Base-by-base conservation (phyloP, 75 land plant genomes). In the Pinus albicaulis region DNA sequence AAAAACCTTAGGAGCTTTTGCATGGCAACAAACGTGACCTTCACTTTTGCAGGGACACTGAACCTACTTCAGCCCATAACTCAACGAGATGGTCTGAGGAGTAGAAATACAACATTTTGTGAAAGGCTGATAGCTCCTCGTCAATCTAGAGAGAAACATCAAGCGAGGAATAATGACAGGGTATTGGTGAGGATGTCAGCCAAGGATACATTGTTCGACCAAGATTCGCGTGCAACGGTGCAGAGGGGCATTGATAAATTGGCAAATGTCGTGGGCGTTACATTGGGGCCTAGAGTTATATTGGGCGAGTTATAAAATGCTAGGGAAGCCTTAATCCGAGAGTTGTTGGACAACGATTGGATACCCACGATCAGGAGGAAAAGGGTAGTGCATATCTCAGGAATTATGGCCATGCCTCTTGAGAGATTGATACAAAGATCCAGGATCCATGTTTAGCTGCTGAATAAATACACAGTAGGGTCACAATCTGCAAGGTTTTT, bases 261-360 rank as follows among this genome's bases (percentile, higher is more conserved):
- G 56, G 87, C 94, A 5, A 86, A 94, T 81, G 94, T 89, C 22
- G 97, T 94, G 20, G 94, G 92, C 0, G 89, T 92, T 10, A 94
- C 97, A 19, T 85, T 92, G 44, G 97, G 97, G 55, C 97, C 94
- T 4, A 78, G 97, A 82, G 97, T 93, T 15, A 94, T 93, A 16
- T 64, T 93, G 80, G 94, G 89, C 74, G 93, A 93, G 58, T 93
- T 91, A 92, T 94, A 93, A 70, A 91, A 93, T 87, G 96, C 96
- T 63, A 94, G 93, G 71, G 93, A 91, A 25, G 86, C 92, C 56
- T 76, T 93, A 24, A 93, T 93, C 55, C 85, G 96, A 23, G 96
- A 93, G 94, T n/a, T n/a, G n/a, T n/a, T n/a, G n/a, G n/a, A n/a
- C n/a, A n/a, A n/a, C n/a, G n/a, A n/a, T n/a, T n/a, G n/a, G n/a